Evolutionary conservation across 768 basidiomycete genomes (phyloP), one percentile per base, ranked within the genome.

Genomic region (Xanthoconium stramineum): DNA sequence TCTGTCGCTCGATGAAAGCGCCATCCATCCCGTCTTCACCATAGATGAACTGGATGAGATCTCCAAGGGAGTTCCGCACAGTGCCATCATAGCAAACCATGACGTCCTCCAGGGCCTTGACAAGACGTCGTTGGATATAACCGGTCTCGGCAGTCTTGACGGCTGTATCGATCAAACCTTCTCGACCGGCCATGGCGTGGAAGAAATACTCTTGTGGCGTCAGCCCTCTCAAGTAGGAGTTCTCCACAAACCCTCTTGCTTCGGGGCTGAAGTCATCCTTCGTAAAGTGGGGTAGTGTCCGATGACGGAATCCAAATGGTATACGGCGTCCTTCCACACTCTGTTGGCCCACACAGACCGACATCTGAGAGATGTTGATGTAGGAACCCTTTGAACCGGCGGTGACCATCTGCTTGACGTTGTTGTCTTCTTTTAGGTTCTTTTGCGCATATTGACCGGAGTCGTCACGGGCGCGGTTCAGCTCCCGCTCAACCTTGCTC

Each of bases 341-440:
- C 76, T 98, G 96, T 74, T 98, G 97, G 28, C 97, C 97, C 40
- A 99, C 97, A 79, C 94, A 94, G 54, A 95, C 95, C 17, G 96
- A 96, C 97, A 98, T 98, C 75, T 99, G 97, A 12, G 97, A 98
- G 66, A 99, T 98, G 74, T 99, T 99, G 82, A 98, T 99, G 80
- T 94, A 95, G 0, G 94, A 94, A 74, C 95, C 94, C 75, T 99
- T 98, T 13, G 97, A 97, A 28, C 97, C 97, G 11, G 97, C 95
- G 7, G 96, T 93, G 68, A 98, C 96, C 97, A 99, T 99, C 82
- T 98, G 97, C 81, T 98, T 99, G 78, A 98, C 95, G 65, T 98
- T 98, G 80, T 99, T 98, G 75, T 97, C 95, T 71, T 93, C 92
- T 80, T 98, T 98, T 81, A 98, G 78, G 69, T 88, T 88, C 76